Evolutionary conservation across 208 protist genomes (phyloP), one percentile per base, ranked within the genome.

Genomic region (Polymyxa betae): DNA sequence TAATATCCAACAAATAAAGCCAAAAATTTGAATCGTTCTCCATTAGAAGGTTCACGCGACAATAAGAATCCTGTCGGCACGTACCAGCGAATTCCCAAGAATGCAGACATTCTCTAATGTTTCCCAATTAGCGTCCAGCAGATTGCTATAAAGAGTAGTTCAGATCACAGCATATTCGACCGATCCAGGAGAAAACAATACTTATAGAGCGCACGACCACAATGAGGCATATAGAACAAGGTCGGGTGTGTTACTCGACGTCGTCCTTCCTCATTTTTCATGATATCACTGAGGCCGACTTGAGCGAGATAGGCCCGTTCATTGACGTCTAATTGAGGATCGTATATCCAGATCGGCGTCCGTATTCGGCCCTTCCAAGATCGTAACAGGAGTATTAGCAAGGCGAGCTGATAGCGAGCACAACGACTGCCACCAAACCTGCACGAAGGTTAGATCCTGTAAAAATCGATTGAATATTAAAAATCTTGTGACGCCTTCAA

Each of bases 211-310:
- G 72, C 72, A 38, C 72, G 72, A 35, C 72, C 72, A 82, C 72
- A 82, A 43, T 82, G 72, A 20, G 72, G 72, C 72, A 82, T 82
- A n/a, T 45, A 82, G n/a, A 82, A 82, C n/a, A 82, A n/a, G 16
- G 72, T 82, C n/a, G 72, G 72, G 5, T n/a, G 72, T 35, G 72
- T 82, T 5, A 82, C 72, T 12, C 12, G 5, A 38, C 72, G 72
- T 43, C 72, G 40, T 20, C 72, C 72, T 82, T 82, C 72, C n/a
- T 82, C 72, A n/a, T 82, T 82, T 5, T 20, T 5, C 12, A n/a
- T n/a, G 35, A 82, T 43, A 43, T 82, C 40, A 12, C 10, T 43
- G 5, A 82, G 40, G n/a, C 72, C 5, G 5, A 35, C 72, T n/a
- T 5, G 12, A 20, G 5, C n/a, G 5, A 82, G 72, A n/a, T 82